These are phyloP conservation scores for Dothistroma septosporum DNA, from an alignment of 2,329 filamentous ascomycete genomes.

Conservation along the genomic window DNA sequence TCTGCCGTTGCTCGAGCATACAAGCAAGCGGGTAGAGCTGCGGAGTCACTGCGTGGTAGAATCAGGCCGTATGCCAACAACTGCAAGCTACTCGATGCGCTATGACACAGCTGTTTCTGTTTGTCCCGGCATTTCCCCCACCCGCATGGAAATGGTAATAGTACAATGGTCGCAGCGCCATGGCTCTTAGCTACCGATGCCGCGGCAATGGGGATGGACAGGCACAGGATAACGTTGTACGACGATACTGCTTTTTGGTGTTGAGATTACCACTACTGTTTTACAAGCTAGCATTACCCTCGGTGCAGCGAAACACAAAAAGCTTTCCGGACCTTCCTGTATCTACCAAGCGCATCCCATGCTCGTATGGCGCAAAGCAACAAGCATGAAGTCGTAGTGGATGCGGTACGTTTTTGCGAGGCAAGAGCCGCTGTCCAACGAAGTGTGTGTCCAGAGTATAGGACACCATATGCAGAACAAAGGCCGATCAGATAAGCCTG, in stretches of 20 bases:
- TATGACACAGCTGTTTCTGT: neutral
- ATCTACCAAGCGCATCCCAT: neutral
- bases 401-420: neutral
- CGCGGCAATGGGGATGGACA: neutral
- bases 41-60: neutral
- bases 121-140: neutral
- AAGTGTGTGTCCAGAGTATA: neutral
- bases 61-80: neutral
- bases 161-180: neutral
- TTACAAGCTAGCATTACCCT: neutral
- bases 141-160: neutral
- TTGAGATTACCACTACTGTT: neutral
- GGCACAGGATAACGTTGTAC: neutral
- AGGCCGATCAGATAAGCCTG: neutral
- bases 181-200: neutral
- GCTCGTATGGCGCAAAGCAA: neutral
- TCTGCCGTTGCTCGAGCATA: neutral
- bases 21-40: neutral
- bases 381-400: neutral
- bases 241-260: neutral
- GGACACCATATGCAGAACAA: neutral
- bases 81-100: neutral
- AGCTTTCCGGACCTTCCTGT: neutral
- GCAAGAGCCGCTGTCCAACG: neutral
- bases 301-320: neutral